These are phyloP conservation scores for Schizosaccharomyces japonicus DNA, from an alignment of 805 yeast genomes.

Conservation along the genomic window DNA sequence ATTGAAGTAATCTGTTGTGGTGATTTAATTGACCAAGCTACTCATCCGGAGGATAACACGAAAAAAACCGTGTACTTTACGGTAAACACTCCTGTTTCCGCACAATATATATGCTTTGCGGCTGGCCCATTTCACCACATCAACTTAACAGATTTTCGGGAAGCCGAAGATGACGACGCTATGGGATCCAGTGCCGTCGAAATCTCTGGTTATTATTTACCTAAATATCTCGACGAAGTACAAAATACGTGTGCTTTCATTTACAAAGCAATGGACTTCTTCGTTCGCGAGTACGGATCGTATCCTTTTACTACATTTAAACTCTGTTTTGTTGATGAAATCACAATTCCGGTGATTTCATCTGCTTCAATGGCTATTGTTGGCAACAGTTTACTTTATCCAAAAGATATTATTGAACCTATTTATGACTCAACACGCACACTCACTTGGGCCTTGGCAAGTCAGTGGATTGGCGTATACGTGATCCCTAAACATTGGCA, in stretches of 20 bases:
- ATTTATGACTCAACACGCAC: slow-evolving; percentile 43
- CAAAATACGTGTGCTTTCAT: slow-evolving; percentile 54
- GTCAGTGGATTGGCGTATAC: slow-evolving; percentile 85
- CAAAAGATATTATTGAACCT: slow-evolving; percentile 56
- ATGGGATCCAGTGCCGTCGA: slow-evolving; percentile 17
- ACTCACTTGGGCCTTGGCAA: slow-evolving; percentile 46
- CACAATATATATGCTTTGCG: slow-evolving; percentile 90
- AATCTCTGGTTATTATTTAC: slow-evolving; percentile 33
- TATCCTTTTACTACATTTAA: slow-evolving; percentile 73
- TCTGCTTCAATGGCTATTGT: slow-evolving; percentile 55
- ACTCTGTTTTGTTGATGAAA: slow-evolving; percentile 43
- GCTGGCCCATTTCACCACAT: slow-evolving; percentile 63
- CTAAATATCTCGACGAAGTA: slow-evolving; percentile 32
- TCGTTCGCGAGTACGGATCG: slow-evolving; percentile 72
- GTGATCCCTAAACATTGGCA: slow-evolving; percentile 57
- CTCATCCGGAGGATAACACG: slow-evolving; percentile 50
- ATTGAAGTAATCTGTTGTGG: slow-evolving; percentile 22
- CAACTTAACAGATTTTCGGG: slow-evolving; percentile 25
- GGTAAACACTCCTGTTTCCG: slow-evolving; percentile 60
- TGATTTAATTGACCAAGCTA: slow-evolving; percentile 28
- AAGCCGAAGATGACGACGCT: slow-evolving; percentile 15
- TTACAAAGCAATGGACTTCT: slow-evolving; percentile 58
- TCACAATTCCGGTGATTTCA: slow-evolving; percentile 27
- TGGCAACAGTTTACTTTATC: slow-evolving; percentile 39
- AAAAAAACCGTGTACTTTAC: slow-evolving; percentile 56